phyloP scores from a whole-genome alignment of 2,329 filamentous ascomycete species.

The Trichoderma harzianum region DNA sequence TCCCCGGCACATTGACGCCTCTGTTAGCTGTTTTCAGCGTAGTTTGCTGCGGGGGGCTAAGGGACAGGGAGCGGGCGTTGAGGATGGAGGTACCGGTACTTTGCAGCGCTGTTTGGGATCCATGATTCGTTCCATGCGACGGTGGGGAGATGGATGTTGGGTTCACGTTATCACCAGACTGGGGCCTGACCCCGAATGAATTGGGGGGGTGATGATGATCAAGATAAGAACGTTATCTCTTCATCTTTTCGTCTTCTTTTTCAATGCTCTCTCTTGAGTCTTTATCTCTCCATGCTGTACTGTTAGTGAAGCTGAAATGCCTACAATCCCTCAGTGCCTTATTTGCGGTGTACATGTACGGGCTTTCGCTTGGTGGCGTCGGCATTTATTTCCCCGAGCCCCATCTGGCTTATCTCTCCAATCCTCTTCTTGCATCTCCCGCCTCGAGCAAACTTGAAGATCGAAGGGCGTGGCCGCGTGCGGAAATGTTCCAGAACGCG shows the following conservation, averaged over 20 bases:
- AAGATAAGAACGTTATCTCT: background rate
- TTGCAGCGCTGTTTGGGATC: background rate
- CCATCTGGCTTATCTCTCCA: background rate
- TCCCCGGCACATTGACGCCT: constrained; percentile 14
- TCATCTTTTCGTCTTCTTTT: background rate
- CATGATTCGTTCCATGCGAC: background rate
- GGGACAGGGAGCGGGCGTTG: background rate
- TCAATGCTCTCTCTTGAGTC: background rate
- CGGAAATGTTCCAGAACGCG: constrained; percentile 10
- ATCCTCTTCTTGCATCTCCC: background rate
- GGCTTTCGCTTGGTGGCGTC: background rate
- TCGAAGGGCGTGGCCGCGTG: background rate
- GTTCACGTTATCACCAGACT: background rate
- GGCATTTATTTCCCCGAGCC: constrained; percentile 2
- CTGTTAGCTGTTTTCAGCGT: constrained; percentile 11
- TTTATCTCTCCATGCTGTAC: background rate
- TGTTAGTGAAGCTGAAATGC: background rate
- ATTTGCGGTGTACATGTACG: background rate
- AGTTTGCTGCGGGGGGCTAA: constrained; percentile 1
- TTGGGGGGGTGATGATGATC: background rate
- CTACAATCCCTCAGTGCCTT: background rate
- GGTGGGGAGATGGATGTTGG: background rate
- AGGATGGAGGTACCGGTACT: background rate
- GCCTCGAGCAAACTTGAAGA: background rate
- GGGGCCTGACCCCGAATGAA: background rate